Conservation (phyloP, 768 basidiomycete species). For the Leucogyrophana mollusca region DNA sequence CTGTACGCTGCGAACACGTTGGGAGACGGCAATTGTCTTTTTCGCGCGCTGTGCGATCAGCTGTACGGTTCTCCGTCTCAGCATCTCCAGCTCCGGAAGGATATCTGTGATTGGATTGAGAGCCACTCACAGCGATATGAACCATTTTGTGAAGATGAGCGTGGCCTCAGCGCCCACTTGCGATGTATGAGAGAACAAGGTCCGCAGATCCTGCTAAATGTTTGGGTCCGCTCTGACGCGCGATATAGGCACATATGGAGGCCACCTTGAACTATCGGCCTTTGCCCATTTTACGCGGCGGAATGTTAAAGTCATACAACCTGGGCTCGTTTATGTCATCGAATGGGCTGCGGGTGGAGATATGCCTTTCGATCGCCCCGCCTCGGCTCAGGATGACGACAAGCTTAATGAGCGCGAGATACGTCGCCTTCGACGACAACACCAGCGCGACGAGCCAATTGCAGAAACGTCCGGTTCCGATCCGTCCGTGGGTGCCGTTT, state of each 20-base stretch:
- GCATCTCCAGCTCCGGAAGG: conserved; percentile 66
- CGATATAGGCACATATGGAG: conserved; percentile 77
- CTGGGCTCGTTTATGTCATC: conserved; percentile 88
- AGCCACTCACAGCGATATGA: conserved; percentile 69
- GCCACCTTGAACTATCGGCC: conserved; percentile 90
- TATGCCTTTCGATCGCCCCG: conserved; percentile 21
- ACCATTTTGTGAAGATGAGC: conserved; percentile 84
- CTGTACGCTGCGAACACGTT: conserved; percentile 85
- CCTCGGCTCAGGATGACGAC: conserved; percentile 25
- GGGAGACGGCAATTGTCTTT: conserved; percentile 93
- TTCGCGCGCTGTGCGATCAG: conserved; percentile 88
- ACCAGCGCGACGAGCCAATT: conserved; percentile 27
- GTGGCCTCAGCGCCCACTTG: conserved; percentile 73
- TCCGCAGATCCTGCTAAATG: conserved; percentile 28
- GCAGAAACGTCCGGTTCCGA: conserved; percentile 20
- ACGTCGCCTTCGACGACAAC: conserved; percentile 41
- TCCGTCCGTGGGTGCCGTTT: conserved; percentile 47
- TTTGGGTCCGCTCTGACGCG: conserved; percentile 13
- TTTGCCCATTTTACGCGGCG: conserved; percentile 79
- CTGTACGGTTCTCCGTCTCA: conserved; percentile 71
- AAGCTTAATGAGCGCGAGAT: conserved; percentile 41
- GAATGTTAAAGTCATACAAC: conserved; percentile 91
- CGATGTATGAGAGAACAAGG: conserved; percentile 78
- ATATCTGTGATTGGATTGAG: conserved; percentile 84
- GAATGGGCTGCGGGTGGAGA: conserved; percentile 71